Conservation (phyloP, 306 rosid genomes). For the Rosa lucieae region DNA sequence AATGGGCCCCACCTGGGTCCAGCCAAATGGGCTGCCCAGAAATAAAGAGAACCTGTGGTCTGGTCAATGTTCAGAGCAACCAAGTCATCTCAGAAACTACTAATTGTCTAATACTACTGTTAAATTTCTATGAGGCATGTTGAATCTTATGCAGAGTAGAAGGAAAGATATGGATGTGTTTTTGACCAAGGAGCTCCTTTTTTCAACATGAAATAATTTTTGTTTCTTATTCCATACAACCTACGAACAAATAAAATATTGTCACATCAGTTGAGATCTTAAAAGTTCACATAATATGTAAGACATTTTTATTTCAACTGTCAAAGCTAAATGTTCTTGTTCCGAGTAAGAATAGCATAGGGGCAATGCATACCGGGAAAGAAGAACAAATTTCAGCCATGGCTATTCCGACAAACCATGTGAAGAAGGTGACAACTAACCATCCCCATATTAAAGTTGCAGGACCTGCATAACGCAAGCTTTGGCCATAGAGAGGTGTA, state of each 20-base stretch:
- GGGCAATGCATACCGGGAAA: conserved; percentile 26
- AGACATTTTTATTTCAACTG: background rate
- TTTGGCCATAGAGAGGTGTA: conserved; percentile 34
- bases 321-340: background rate
- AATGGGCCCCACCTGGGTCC: conserved; percentile 35
- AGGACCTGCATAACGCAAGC: conserved; percentile 37
- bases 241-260: background rate
- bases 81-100: background rate
- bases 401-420: conserved; percentile 42
- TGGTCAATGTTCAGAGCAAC: conserved; percentile 12
- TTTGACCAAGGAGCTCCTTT: background rate
- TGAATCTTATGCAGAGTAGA: background rate
- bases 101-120: too few relatives aligned
- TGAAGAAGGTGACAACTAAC: conserved; percentile 27
- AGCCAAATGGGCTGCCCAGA: conserved; percentile 36
- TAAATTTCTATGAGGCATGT: background rate
- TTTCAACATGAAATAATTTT: background rate
- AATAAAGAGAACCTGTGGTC: conserved; percentile 35
- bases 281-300: background rate
- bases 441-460: conserved; percentile 36
- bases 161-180: background rate
- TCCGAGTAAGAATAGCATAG: background rate
- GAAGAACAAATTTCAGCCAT: conserved; percentile 43
- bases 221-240: background rate
- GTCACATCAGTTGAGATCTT: background rate